Conservation (phyloP, 352 stramenopile genomes). For the Globisporangium nagaii region DNA sequence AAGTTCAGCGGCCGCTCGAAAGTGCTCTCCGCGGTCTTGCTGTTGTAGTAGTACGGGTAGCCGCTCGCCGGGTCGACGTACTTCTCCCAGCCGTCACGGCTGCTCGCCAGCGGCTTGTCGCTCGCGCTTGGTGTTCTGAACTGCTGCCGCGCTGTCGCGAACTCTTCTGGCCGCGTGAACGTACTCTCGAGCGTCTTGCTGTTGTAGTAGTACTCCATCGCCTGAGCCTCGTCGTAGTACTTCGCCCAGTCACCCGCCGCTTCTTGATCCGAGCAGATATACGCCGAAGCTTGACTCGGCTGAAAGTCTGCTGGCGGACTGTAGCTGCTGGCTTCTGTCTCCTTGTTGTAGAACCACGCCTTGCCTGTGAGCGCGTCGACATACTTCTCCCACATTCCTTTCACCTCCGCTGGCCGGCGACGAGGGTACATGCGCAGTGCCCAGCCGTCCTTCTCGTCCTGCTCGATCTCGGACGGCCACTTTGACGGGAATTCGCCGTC, state of each 20-base stretch:
- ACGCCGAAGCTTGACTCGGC: neutral
- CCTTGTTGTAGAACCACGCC: conserved; percentile 73
- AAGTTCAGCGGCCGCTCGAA: conserved; percentile 28
- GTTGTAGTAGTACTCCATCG: conserved; percentile 60
- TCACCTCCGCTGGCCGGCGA: conserved; percentile 35
- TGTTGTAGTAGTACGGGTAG: conserved; percentile 80
- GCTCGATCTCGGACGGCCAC: conserved; percentile 87
- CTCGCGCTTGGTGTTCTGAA: neutral
- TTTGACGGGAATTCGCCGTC: conserved; percentile 87
- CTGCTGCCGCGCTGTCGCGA: conserved; percentile 20
- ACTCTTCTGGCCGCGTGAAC: conserved; percentile 20
- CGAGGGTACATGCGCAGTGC: conserved; percentile 46
- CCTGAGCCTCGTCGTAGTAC: conserved; percentile 58
- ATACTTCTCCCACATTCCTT: conserved; percentile 57
- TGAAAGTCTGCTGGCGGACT: conserved; percentile 22
- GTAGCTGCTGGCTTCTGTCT: conserved; percentile 59
- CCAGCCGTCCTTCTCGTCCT: conserved; percentile 86
- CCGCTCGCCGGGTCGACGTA: conserved; percentile 43
- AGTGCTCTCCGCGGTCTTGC: conserved; percentile 58
- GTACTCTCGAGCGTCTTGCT: conserved; percentile 26
- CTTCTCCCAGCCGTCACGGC: conserved; percentile 33
- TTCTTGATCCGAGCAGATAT: neutral
- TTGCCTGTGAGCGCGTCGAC: conserved; percentile 30
- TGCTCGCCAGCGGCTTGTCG: conserved; percentile 9
- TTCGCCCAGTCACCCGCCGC: conserved; percentile 42